Conservation (phyloP, 345 rosid genomes). For the Hibiscus mutabilis region DNA sequence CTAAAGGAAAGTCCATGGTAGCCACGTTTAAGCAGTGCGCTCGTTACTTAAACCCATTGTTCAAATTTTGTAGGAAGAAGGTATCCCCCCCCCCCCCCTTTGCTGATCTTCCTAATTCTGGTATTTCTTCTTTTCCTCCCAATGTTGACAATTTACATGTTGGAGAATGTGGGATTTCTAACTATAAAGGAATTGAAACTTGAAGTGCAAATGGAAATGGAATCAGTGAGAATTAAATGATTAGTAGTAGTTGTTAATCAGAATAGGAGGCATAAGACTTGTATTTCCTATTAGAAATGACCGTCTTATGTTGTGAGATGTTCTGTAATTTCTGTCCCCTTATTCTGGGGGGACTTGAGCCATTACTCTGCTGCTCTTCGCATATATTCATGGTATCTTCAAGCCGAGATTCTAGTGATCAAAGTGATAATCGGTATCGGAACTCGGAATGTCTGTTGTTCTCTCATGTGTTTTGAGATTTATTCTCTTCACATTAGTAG, state of each 20-base stretch:
- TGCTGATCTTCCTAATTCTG: not conserved
- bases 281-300: not conserved
- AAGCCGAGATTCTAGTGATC: not conserved
- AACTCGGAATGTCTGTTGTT: not conserved
- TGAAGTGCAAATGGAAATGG: not conserved
- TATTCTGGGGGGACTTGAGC: not conserved
- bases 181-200: not conserved
- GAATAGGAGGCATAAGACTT: not conserved
- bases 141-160: not conserved
- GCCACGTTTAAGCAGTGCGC: slow-evolving; percentile 98
- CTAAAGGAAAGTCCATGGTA: slow-evolving; percentile 80
- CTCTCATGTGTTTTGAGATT: not conserved
- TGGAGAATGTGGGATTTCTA: not conserved
- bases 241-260: not conserved
- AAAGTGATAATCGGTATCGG: not conserved
- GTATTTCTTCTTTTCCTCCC: not conserved
- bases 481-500: not conserved
- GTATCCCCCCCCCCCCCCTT: slow-evolving; percentile 24
- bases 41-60: slow-evolving; percentile 73
- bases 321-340: not conserved
- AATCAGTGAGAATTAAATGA: not conserved
- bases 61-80: slow-evolving; percentile 97
- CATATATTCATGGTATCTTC: not conserved
- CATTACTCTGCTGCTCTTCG: not conserved
- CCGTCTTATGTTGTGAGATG: not conserved